Percentiles rank a stretch among this genome's conserved stretches.
phyloP scores from a whole-genome alignment of 2,329 filamentous ascomycete species.

The Malbranchea zuffiana region DNA sequence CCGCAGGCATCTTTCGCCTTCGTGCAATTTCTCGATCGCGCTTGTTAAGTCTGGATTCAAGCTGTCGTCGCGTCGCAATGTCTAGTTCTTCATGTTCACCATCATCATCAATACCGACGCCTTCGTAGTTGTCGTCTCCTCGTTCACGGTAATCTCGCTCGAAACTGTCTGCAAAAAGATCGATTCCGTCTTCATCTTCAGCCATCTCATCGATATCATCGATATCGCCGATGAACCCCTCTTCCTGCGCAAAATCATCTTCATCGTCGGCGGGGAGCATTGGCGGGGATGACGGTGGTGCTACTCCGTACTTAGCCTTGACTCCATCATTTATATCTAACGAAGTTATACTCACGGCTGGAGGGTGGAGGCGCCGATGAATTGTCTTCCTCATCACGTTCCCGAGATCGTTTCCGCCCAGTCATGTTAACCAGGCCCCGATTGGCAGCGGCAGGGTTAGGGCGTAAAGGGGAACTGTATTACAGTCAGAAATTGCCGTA shows the following conservation, averaged over 20 bases:
- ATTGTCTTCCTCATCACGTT: conserved; percentile 48
- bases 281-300: conserved; percentile 51
- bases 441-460: conserved; percentile 74
- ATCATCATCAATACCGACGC: conserved; percentile 52
- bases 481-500: conserved; percentile 1
- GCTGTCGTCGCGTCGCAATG: conserved; percentile 45
- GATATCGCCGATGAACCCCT: conserved; percentile 51
- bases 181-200: conserved; percentile 59
- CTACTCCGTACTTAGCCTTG: conserved; percentile 17
- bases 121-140: conserved; percentile 42
- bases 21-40: conserved; percentile 52
- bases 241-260: conserved; percentile 39
- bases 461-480: conserved; percentile 66
- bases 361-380: conserved; percentile 52
- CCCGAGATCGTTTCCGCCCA: conserved; percentile 53
- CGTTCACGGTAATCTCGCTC: conserved; percentile 49
- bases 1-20: conserved; percentile 49
- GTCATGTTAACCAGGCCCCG: conserved; percentile 49
- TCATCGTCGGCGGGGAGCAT: conserved; percentile 42
- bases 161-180: conserved; percentile 58
- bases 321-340: neutral
- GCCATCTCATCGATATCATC: conserved; percentile 59
- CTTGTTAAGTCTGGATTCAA: conserved; percentile 52
- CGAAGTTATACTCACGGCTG: conserved; percentile 44
- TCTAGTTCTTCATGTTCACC: conserved; percentile 54